Conservation (phyloP, 2,329 filamentous ascomycete species). For the Davidsoniella australis region DNA sequence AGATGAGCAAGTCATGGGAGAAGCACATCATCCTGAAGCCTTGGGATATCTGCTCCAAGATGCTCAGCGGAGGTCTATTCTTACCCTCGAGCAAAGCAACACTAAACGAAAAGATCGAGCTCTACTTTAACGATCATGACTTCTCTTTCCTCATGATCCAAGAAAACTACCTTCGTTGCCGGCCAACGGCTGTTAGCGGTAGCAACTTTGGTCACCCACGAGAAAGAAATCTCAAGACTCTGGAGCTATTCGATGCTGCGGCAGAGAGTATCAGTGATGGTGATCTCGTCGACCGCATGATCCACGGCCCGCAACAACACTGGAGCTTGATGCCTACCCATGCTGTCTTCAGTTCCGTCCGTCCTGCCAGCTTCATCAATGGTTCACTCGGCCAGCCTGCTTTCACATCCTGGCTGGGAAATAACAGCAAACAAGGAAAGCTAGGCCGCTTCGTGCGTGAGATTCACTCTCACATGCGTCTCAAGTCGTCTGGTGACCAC, state of each 20-base stretch:
- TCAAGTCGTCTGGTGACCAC: constrained; percentile 75
- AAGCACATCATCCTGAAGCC: constrained; percentile 94
- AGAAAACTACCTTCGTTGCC: constrained; percentile 85
- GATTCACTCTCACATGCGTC: constrained; percentile 91
- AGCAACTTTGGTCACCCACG: constrained; percentile 38
- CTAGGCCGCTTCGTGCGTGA: constrained; percentile 73
- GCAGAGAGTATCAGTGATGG: constrained; percentile 95
- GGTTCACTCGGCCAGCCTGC: constrained; percentile 58
- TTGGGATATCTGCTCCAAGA: constrained; percentile 93
- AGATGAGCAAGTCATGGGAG: constrained; percentile 96
- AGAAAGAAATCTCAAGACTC: constrained; percentile 60
- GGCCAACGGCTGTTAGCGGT: constrained; percentile 46
- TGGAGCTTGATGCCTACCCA: constrained; percentile 97
- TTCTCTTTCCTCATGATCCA: constrained; percentile 96
- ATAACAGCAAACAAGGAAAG: constrained; percentile 74
- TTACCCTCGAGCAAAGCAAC: constrained; percentile 66
- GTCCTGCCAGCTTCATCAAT: constrained; percentile 72
- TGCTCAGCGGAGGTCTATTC: constrained; percentile 78
- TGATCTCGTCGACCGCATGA: constrained; percentile 92
- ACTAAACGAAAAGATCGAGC: constrained; percentile 91
- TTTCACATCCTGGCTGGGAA: constrained; percentile 88
- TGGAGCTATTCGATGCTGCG: constrained; percentile 74
- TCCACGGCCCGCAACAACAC: constrained; percentile 92
- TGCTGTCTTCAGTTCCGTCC: constrained; percentile 85
- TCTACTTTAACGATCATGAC: constrained; percentile 98